Percentiles rank a stretch among this genome's conserved stretches.
Evolutionary conservation across 2,329 filamentous ascomycete genomes (phyloP).

Genomic region (Fusarium lyarnte): DNA sequence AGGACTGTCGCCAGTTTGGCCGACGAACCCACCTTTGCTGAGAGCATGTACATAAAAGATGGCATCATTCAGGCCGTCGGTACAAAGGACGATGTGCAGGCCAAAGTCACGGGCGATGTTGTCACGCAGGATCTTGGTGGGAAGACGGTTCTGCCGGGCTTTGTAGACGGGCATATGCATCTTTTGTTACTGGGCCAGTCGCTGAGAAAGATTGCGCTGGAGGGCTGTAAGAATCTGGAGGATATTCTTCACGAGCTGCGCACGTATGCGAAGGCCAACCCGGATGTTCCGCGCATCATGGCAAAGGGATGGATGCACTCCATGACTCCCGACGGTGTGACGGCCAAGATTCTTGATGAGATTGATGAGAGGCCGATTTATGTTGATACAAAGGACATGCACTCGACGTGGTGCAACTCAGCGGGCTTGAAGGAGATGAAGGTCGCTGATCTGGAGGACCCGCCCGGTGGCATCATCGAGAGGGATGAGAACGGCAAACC

Average conservation of each 20-base stretch:
- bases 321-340: slow-evolving; percentile 57
- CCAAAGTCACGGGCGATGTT: slow-evolving; percentile 22
- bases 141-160: slow-evolving; percentile 60
- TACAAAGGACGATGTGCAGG: slow-evolving; percentile 40
- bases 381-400: slow-evolving; percentile 65
- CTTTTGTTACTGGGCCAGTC: slow-evolving; percentile 64
- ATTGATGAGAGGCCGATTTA: slow-evolving; percentile 65
- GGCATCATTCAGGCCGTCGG: slow-evolving; percentile 50
- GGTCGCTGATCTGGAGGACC: slow-evolving; percentile 56
- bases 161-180: slow-evolving; percentile 68
- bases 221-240: slow-evolving; percentile 57
- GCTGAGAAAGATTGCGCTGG: slow-evolving; percentile 60
- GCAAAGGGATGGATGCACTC: slow-evolving; percentile 67
- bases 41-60: slow-evolving; percentile 48
- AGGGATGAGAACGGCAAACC: slow-evolving; percentile 58
- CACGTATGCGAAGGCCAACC: slow-evolving; percentile 57
- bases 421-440: slow-evolving; percentile 60
- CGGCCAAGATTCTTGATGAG: slow-evolving; percentile 58
- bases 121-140: slow-evolving; percentile 44
- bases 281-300: slow-evolving; percentile 59
- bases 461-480: slow-evolving; percentile 62
- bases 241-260: slow-evolving; percentile 61
- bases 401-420: slow-evolving; percentile 66
- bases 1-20: slow-evolving; percentile 37
- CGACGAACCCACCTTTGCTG: slow-evolving; percentile 43